Percentiles rank a stretch among this genome's conserved stretches.
These are phyloP conservation scores for Neofusicoccum laricinum DNA, from an alignment of 2,329 filamentous ascomycete species.

Conservation along the genomic window DNA sequence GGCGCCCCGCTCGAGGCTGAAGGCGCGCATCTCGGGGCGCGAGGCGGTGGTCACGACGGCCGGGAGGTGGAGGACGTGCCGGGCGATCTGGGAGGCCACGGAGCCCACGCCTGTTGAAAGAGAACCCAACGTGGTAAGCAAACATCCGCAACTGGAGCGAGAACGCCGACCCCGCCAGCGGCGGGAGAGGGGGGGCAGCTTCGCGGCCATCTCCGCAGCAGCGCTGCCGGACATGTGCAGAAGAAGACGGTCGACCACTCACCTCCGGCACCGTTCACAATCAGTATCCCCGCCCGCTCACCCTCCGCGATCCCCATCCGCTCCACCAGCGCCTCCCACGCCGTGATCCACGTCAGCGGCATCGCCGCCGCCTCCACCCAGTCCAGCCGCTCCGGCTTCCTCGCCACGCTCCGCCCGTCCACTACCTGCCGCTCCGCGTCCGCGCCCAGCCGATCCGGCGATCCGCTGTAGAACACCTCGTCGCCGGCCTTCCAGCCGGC, in stretches of 20 bases:
- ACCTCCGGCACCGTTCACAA: conserved; percentile 48
- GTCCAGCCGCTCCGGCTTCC: conserved; percentile 34
- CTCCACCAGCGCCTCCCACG: conserved; percentile 44
- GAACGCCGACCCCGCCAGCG: too few relatives aligned
- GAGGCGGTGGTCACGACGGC: conserved; percentile 46
- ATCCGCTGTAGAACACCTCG: conserved; percentile 43
- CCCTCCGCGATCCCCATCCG: conserved; percentile 39
- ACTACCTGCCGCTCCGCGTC: conserved; percentile 45
- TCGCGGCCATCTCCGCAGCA: too few relatives aligned
- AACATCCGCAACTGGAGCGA: too few relatives aligned
- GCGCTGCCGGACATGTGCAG: too few relatives aligned
- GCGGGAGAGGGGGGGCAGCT: too few relatives aligned
- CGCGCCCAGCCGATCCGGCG: conserved; percentile 39
- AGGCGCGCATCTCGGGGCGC: conserved; percentile 39
- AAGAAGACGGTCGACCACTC: too few relatives aligned
- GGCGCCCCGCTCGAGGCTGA: conserved; percentile 41
- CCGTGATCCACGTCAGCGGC: conserved; percentile 45
- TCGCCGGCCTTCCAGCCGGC: conserved; percentile 43
- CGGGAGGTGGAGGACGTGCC: conserved; percentile 37
- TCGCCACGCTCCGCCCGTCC: conserved; percentile 38
- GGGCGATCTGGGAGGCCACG: conserved; percentile 45
- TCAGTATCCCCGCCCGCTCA: conserved; percentile 34
- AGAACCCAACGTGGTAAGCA: not conserved
- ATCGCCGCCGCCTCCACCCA: conserved; percentile 43
- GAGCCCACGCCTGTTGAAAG: conserved; percentile 34